Evolutionary conservation across 495 filamentous ascomycete genomes (phyloP).

Genomic region (Penicillium diatomitis): DNA sequence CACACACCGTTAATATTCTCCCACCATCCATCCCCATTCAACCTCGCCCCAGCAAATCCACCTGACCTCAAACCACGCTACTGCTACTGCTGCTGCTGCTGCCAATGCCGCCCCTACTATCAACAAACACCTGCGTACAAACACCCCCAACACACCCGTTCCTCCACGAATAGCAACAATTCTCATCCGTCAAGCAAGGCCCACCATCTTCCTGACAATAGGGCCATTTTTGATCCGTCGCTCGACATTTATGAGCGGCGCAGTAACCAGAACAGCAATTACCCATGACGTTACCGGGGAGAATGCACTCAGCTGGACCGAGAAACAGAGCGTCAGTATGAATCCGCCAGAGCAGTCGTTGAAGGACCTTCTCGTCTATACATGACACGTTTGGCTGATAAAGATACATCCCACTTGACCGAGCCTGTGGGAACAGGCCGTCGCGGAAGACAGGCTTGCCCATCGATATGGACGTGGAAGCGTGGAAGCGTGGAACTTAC

Average conservation of each 20-base stretch:
- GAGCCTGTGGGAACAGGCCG: too few relatives aligned
- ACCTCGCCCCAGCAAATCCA: too few relatives aligned
- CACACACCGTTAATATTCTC: too few relatives aligned
- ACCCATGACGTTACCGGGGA: conserved; percentile 7
- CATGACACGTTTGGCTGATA: too few relatives aligned
- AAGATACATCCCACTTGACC: too few relatives aligned
- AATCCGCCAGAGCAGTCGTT: neutral
- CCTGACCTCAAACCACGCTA: neutral
- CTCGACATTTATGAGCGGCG: conserved; percentile 16
- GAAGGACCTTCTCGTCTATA: too few relatives aligned
- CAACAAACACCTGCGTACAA: conserved; percentile 3
- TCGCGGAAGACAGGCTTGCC: too few relatives aligned
- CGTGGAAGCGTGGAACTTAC: conserved; percentile 8
- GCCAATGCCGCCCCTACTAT: neutral
- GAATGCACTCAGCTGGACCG: conserved; percentile 5
- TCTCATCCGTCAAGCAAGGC: conserved; percentile 11
- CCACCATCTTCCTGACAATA: conserved; percentile 15
- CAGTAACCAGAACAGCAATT: conserved; percentile 22
- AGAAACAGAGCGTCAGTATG: neutral
- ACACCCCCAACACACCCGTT: conserved; percentile 12
- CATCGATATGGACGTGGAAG: neutral
- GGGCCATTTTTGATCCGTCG: conserved; percentile 18
- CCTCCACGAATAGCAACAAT: conserved; percentile 18
- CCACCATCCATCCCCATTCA: too few relatives aligned
- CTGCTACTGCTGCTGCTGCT: neutral